These are phyloP conservation scores for Lichtheimia ramosa DNA, from an alignment of 371 early-diverging fungal genomes.

Conservation along the genomic window DNA sequence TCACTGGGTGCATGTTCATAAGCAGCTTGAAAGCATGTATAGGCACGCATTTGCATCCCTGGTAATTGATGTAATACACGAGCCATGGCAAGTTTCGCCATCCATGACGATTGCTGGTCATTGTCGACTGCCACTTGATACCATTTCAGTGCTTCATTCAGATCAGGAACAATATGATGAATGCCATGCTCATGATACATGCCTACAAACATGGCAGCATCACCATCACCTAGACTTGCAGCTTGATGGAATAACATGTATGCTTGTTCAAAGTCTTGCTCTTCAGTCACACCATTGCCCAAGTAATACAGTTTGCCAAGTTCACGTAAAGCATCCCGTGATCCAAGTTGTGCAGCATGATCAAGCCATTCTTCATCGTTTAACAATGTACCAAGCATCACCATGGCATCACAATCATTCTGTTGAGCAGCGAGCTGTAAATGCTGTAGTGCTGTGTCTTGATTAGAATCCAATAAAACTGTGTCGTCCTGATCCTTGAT, in stretches of 20 bases:
- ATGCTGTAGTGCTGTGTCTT: constrained; percentile 21
- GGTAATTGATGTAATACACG: constrained; percentile 11
- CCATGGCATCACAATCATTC: constrained; percentile 38
- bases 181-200: constrained; percentile 44
- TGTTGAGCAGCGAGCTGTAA: constrained; percentile 36
- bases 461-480: constrained; percentile 6
- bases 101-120: constrained; percentile 9
- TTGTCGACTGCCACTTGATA: constrained; percentile 31
- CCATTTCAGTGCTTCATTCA: constrained; percentile 25
- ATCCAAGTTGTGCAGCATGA: constrained; percentile 29
- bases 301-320: constrained; percentile 35
- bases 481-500: constrained; percentile 4
- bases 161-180: constrained; percentile 21
- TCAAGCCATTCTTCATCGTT: constrained; percentile 23
- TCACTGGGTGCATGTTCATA: constrained; percentile 6
- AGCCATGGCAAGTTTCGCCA: constrained; percentile 22
- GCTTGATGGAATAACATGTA: constrained; percentile 38
- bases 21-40: constrained; percentile 11
- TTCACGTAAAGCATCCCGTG: constrained; percentile 31
- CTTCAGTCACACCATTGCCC: constrained; percentile 16
- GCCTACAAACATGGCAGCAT: constrained; percentile 35
- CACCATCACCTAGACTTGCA: constrained; percentile 31
- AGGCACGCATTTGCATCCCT: constrained; percentile 12
- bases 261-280: constrained; percentile 35
- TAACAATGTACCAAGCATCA: constrained; percentile 19